phyloP scores from a whole-genome alignment of 495 filamentous ascomycete species.

The Tuber umbilicatum region DNA sequence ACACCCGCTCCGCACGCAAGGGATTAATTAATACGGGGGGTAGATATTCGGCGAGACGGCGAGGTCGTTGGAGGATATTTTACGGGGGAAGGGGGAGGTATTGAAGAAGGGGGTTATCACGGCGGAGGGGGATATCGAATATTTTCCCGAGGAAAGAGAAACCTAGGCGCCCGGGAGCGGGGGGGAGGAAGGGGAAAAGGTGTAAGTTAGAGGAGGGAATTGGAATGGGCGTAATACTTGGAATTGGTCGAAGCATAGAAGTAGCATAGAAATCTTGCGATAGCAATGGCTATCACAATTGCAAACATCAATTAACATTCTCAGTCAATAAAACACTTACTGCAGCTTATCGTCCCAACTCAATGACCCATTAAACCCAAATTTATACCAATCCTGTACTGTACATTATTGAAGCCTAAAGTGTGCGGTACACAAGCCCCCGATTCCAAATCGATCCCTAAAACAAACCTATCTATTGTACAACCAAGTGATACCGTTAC shows the following conservation, averaged over 20 bases:
- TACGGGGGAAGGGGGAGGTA: conserved; percentile 58
- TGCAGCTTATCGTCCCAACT: not conserved
- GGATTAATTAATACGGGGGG: not conserved
- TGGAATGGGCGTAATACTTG: conserved; percentile 26
- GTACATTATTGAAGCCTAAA: not conserved
- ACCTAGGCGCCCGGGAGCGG: conserved; percentile 13
- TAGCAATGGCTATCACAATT: not conserved
- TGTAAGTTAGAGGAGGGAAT: conserved; percentile 19
- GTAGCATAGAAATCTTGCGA: not conserved
- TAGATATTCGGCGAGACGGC: conserved; percentile 62
- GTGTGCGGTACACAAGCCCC: not conserved
- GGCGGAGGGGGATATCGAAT: conserved; percentile 49
- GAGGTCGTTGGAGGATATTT: conserved; percentile 64
- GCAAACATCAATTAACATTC: not conserved
- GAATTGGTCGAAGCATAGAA: not conserved
- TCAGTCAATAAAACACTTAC: not conserved
- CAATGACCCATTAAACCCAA: not conserved
- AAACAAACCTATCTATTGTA: not conserved
- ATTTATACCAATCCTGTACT: not conserved
- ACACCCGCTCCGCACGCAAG: conserved; percentile 14
- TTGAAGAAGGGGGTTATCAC: conserved; percentile 54
- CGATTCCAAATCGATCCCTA: not conserved
- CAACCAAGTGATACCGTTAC: not conserved
- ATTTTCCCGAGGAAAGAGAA: conserved; percentile 41
- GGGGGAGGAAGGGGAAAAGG: conserved; percentile 8